These are phyloP conservation scores for Gryganskiella cystojenkinii DNA, from an alignment of 192 early-diverging fungal genomes.

Conservation along the genomic window DNA sequence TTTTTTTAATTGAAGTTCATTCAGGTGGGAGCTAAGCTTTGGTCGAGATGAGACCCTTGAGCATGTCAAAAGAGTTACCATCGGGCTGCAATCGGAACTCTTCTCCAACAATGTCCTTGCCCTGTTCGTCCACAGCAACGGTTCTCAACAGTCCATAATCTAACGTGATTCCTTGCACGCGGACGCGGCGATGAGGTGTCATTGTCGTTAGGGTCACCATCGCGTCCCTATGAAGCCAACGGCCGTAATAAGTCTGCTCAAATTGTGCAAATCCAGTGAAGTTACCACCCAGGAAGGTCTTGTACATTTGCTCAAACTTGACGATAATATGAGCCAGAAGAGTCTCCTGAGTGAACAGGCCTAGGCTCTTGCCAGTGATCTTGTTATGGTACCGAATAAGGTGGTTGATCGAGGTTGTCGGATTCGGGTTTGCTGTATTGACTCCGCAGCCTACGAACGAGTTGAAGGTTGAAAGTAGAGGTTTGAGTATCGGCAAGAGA, in stretches of 20 bases:
- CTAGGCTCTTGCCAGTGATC: conserved; percentile 54
- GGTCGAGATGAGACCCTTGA: conserved; percentile 85
- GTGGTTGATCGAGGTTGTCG: conserved; percentile 89
- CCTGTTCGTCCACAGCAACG: conserved; percentile 62
- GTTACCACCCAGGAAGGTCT: conserved; percentile 68
- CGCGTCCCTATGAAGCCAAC: conserved; percentile 86
- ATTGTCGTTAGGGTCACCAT: conserved; percentile 37
- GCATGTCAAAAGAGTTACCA: conserved; percentile 98
- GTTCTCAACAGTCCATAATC: conserved; percentile 81
- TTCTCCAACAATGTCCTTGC: conserved; percentile 42
- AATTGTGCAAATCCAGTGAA: conserved; percentile 76
- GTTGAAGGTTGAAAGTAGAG: neutral
- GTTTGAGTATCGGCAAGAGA: neutral
- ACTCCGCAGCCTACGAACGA: conserved; percentile 76
- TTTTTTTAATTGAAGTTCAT: neutral
- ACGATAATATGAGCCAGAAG: conserved; percentile 72
- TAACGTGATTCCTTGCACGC: conserved; percentile 81
- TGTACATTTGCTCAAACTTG: conserved; percentile 82
- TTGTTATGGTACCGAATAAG: conserved; percentile 72
- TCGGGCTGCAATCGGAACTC: conserved; percentile 90
- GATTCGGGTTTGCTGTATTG: conserved; percentile 85
- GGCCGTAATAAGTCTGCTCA: conserved; percentile 78
- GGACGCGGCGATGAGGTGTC: conserved; percentile 54
- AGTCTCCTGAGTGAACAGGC: conserved; percentile 74
- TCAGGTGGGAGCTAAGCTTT: conserved; percentile 64